A percentile compares a stretch with the other conserved stretches of the same genome.
These are phyloP conservation scores for Luffa acutangula DNA, from an alignment of 306 rosid genomes.

Conservation along the genomic window DNA sequence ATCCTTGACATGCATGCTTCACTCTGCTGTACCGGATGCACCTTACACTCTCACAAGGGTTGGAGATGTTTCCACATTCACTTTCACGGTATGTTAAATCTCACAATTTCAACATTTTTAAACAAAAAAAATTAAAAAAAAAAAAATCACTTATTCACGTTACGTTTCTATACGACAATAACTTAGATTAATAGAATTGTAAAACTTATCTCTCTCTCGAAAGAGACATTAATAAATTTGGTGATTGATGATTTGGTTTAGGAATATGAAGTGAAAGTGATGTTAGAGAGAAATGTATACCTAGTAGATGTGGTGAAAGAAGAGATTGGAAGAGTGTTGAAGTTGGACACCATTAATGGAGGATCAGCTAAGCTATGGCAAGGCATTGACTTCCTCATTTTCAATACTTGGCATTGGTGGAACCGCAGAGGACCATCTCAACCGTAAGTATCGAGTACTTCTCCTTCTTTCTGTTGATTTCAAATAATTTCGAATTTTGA, in stretches of 20 bases:
- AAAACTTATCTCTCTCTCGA: too few relatives aligned
- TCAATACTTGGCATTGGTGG: conserved; percentile 99
- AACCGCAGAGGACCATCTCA: conserved; percentile 84
- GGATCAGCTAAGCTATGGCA: conserved; percentile 51
- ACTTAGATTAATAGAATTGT: too few relatives aligned
- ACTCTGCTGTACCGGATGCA: conserved; percentile 43
- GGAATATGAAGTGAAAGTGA: conserved; percentile 67
- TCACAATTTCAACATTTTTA: neutral
- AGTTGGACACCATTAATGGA: conserved; percentile 51
- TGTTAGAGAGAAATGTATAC: conserved; percentile 72
- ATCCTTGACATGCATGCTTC: conserved; percentile 77
- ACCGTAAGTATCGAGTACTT: conserved; percentile 37
- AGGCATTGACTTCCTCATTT: conserved; percentile 55
- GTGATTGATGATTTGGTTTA: neutral
- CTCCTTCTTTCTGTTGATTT: too few relatives aligned
- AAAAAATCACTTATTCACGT: too few relatives aligned
- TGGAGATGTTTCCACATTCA: conserved; percentile 49
- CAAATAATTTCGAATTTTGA: neutral
- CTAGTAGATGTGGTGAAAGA: conserved; percentile 64
- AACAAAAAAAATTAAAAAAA: too few relatives aligned
- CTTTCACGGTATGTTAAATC: conserved; percentile 37
- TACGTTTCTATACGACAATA: too few relatives aligned
- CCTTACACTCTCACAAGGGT: conserved; percentile 31
- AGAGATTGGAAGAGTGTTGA: conserved; percentile 60
- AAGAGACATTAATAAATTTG: neutral